Evolutionary conservation across 2,329 filamentous ascomycete genomes (phyloP).

Genomic region (Fusarium sp.): DNA sequence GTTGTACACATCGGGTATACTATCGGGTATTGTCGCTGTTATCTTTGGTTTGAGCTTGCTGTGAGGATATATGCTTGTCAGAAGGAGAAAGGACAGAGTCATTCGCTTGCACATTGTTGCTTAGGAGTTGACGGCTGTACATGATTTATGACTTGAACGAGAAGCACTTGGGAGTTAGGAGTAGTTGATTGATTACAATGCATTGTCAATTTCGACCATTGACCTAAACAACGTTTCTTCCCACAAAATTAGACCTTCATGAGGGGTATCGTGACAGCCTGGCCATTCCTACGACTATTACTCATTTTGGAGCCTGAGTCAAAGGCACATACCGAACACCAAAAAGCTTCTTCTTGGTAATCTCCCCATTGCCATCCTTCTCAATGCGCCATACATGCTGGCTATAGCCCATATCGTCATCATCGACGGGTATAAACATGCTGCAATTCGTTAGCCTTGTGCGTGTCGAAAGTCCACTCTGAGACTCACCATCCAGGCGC

Average conservation of each 20-base stretch:
- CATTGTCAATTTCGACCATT: background rate
- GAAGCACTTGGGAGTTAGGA: background rate
- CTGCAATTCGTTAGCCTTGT: constrained; percentile 50
- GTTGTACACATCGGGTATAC: constrained; percentile 18
- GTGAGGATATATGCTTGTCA: background rate
- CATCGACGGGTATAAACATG: constrained; percentile 81
- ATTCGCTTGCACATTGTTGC: background rate
- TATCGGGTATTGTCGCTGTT: constrained; percentile 27
- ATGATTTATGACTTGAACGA: constrained; percentile 10
- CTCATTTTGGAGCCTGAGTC: constrained; percentile 70
- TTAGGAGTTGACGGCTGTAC: constrained; percentile 7
- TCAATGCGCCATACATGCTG: constrained; percentile 81
- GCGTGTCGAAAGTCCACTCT: too few relatives aligned
- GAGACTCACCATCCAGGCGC: constrained; percentile 72
- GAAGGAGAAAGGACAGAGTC: background rate
- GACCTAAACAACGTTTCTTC: background rate
- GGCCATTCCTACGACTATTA: background rate
- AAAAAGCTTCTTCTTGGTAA: constrained; percentile 71
- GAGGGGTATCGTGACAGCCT: background rate
- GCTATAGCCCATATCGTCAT: constrained; percentile 55
- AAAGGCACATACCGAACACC: constrained; percentile 82
- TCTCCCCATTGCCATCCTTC: constrained; percentile 72
- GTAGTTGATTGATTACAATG: background rate
- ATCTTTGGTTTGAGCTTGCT: constrained; percentile 29
- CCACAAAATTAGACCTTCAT: background rate